phyloP scores from a whole-genome alignment of 306 rosid species.

The Dalbergia cultrata region DNA sequence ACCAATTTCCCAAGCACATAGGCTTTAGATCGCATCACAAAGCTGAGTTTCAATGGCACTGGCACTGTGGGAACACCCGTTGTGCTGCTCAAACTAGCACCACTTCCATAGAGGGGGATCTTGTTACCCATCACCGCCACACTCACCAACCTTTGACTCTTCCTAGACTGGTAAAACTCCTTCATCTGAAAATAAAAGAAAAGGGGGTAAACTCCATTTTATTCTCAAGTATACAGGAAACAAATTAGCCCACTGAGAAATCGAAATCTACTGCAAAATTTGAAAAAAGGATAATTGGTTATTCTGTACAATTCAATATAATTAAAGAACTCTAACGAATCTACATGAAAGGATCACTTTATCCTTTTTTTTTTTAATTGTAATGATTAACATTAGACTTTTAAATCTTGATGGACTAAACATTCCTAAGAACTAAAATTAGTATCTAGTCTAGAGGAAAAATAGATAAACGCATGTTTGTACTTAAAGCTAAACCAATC shows the following conservation, averaged over 20 bases:
- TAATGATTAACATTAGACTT: no score
- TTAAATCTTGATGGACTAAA: not conserved
- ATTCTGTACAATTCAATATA: no score
- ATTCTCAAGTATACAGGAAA: no score
- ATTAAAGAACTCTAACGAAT: no score
- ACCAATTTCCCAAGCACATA: slow-evolving; percentile 90
- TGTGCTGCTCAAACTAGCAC: slow-evolving; percentile 73
- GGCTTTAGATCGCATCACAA: slow-evolving; percentile 74
- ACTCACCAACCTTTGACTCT: slow-evolving; percentile 68
- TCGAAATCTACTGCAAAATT: no score
- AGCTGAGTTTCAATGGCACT: slow-evolving; percentile 67
- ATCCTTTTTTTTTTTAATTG: no score
- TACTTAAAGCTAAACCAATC: not conserved
- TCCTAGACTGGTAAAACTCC: slow-evolving; percentile 77
- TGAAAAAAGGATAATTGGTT: no score
- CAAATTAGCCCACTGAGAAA: no score
- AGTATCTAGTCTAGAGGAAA: no score
- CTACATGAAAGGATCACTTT: no score
- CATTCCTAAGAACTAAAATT: no score
- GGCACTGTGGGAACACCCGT: slow-evolving; percentile 72
- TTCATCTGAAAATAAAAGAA: slow-evolving; percentile 65
- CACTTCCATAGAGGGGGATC: slow-evolving; percentile 89
- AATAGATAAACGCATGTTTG: not conserved
- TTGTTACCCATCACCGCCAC: slow-evolving; percentile 68
- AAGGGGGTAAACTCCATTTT: no score